Base-by-base conservation (phyloP, 1,139 yeast genomes). In the Geotrichum histeridarum region DNA sequence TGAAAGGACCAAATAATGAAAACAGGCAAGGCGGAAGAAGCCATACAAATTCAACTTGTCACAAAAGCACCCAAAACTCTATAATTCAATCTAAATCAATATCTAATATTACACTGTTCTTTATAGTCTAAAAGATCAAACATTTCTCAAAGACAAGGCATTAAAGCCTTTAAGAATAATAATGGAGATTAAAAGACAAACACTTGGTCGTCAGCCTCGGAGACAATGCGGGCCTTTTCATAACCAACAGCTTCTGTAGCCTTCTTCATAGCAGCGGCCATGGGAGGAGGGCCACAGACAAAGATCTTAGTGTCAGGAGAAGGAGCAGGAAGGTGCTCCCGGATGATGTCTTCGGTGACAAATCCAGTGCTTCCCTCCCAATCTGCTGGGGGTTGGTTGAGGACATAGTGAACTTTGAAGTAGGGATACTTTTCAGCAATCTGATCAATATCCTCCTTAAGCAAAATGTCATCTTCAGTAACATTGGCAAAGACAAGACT, bases 201-300 rank as follows among this genome's bases (percentile, higher is more conserved):
- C 36, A 91, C 87, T 73, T 90, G 95, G 73, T 94, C 98, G 55
- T 90, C 95, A 67, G 88, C 79, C 75, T 90, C 90, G 52, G 95
- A 85, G 38, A 91, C 90, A 4, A 96, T 94, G 72, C 83, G 86
- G 56, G 97, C 91, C 79, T 89, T 90, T 54, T 80, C 80, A 73
- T 74, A 94, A 18, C 97, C 98, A 63, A 91, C 78, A 54, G 73
- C 76, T 22, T 77, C 74, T 39, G 95, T 90, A 52, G 86, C 87
- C 76, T 85, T 90, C 77, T 90, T 91, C 67, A 84, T 77, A 54
- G 87, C 83, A 51, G 84, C 77, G 51, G 82, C 81, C 93, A 88
- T 84, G 54, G 88, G 88, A 59, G 96, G 96, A 56, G 99, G 99
- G 33, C 99, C 97, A 72, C 99, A 94, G 56, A 93, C 73, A 66